A percentile compares a stretch with the other conserved stretches of the same genome.
Conservation (phyloP, 495 filamentous ascomycete genomes). For the Amniculicola lignicola region DNA sequence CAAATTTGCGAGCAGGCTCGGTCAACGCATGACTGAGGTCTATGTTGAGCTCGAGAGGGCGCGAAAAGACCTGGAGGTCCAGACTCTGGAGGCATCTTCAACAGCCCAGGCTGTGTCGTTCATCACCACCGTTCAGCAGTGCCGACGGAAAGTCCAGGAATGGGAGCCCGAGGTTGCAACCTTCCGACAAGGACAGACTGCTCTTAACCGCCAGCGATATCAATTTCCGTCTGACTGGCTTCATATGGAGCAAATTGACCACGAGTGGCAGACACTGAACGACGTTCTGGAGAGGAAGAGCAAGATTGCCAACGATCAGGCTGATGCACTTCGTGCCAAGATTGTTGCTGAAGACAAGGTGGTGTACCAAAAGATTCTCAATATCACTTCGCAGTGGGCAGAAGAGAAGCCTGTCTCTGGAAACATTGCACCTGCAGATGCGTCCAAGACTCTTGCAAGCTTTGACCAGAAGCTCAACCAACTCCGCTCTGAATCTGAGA, state of each 20-base stretch:
- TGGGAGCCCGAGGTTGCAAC: slow-evolving; percentile 96
- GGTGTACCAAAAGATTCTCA: slow-evolving; percentile 77
- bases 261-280: slow-evolving; percentile 86
- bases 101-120: slow-evolving; percentile 96
- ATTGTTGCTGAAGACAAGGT: slow-evolving; percentile 91
- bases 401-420: slow-evolving; percentile 96
- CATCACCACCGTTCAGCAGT: slow-evolving; percentile 95
- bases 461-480: slow-evolving; percentile 80
- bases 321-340: slow-evolving; percentile 91
- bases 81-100: slow-evolving; percentile 85
- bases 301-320: slow-evolving; percentile 93
- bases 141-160: slow-evolving; percentile 82
- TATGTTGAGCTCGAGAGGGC: slow-evolving; percentile 85
- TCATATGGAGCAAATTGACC: slow-evolving; percentile 87
- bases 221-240: slow-evolving; percentile 93
- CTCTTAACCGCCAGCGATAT: slow-evolving; percentile 82
- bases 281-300: slow-evolving; percentile 84
- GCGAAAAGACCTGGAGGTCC: slow-evolving; percentile 79
- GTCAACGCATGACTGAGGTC: slow-evolving; percentile 85
- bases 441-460: slow-evolving; percentile 69
- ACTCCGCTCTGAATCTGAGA: slow-evolving; percentile 80
- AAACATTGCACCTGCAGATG: slow-evolving; percentile 81
- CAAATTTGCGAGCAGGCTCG: slow-evolving; percentile 85
- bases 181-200: slow-evolving; percentile 91
- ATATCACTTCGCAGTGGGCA: slow-evolving; percentile 81